Evolutionary conservation across 768 basidiomycete species (phyloP), one percentile per base, ranked within the genome.

Genomic region (Suillus bovinus): DNA sequence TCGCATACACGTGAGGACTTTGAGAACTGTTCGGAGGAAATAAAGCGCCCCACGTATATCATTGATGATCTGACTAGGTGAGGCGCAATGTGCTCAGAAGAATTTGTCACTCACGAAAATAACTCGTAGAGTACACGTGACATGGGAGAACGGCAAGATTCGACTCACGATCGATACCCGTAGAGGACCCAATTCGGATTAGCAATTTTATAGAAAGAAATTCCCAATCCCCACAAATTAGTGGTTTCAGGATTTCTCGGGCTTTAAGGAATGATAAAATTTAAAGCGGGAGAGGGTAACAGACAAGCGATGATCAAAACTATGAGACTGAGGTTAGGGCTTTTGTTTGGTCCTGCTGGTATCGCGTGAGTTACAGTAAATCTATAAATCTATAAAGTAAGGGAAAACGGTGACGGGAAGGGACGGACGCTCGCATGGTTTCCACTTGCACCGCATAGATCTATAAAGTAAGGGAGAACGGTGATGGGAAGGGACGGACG

Each of bases 11-110:
- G 85, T 20, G 81, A 84, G 46, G 71, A 72, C 38, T 78, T 94
- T 55, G 62, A 82, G 17, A 76, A 57, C 79, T 82, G 44, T 84
- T 80, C 13, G 81, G 86, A 56, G 72, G 66, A 61, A 29, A 62
- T 49, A 33, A 61, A 63, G 11, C 60, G 79, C 24, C 82, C 88
- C 3, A 84, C 91, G 68, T 90, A 81, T 69, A 82, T 94, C 50
- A 86, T 92, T 16, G 72, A 79, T 17, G 86, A 93, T 73, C 77
- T 96, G 49, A 82, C 86, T 20, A 80, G 78, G 91, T 92, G 62
- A 52, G 85, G 74, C 24, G 17, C 24, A 10, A 56, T 20, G 38
- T 6, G 2, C 24, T 29, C 24, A 29, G 17, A 11, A 41, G 24
- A 5, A 11, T 6, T 38, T 5, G 17, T 10, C 16, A 41, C 24